These are phyloP conservation scores for Calonectria henricotiae DNA, from an alignment of 2,329 filamentous ascomycete species.

Conservation along the genomic window DNA sequence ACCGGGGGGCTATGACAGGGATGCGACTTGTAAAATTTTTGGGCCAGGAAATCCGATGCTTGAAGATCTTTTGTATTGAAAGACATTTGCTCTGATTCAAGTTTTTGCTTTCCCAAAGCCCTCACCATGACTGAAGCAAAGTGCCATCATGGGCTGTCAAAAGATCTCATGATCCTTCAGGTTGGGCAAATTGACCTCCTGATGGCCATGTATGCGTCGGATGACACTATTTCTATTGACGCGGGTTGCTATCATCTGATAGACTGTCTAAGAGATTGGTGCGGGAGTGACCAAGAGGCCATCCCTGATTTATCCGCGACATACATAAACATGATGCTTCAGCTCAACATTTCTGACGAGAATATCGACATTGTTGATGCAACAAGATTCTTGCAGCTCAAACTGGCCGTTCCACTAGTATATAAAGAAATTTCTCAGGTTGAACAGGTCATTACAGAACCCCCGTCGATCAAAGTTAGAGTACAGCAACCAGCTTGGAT, in stretches of 20 bases:
- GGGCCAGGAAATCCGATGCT: no score
- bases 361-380: slow-evolving; percentile 17
- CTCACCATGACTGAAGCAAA: not conserved
- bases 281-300: slow-evolving; percentile 39
- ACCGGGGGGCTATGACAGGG: no score
- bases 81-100: not conserved
- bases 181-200: slow-evolving; percentile 69
- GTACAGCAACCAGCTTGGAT: slow-evolving; percentile 69
- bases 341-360: slow-evolving; percentile 45
- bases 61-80: no score
- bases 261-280: slow-evolving; percentile 47
- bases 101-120: no score
- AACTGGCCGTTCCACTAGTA: slow-evolving; percentile 57
- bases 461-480: slow-evolving; percentile 61
- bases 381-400: slow-evolving; percentile 53
- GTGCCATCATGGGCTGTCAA: slow-evolving; percentile 52
- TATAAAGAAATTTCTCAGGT: slow-evolving; percentile 29
- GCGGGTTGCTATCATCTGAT: slow-evolving; percentile 41
- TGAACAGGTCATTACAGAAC: slow-evolving; percentile 50
- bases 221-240: slow-evolving; percentile 56
- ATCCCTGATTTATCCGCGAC: slow-evolving; percentile 29
- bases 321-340: slow-evolving; percentile 51
- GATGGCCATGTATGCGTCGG: slow-evolving; percentile 66
- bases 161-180: slow-evolving; percentile 66
- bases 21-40: no score